These are phyloP conservation scores for Pestalotiopsis sp. DNA, from an alignment of 2,329 filamentous ascomycete species.

Conservation along the genomic window DNA sequence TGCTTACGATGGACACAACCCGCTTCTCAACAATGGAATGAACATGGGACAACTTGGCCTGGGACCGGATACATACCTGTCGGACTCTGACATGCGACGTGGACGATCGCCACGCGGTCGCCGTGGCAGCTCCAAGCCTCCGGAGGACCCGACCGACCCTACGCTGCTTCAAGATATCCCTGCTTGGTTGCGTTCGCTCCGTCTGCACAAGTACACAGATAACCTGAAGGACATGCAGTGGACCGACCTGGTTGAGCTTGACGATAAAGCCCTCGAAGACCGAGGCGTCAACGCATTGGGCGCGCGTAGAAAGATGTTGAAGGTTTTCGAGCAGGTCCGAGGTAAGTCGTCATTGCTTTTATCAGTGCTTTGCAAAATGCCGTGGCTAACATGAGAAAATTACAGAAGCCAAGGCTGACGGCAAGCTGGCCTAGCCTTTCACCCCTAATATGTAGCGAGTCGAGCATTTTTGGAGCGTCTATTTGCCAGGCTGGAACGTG, in stretches of 20 bases:
- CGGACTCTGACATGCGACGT: slow-evolving; percentile 88
- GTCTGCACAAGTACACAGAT: slow-evolving; percentile 98
- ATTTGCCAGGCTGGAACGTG: slow-evolving; percentile 11
- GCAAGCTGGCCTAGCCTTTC: slow-evolving; percentile 60
- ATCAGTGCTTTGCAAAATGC: background rate
- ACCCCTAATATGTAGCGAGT: slow-evolving; percentile 19
- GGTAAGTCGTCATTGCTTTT: slow-evolving; percentile 46
- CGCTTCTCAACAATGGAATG: slow-evolving; percentile 66
- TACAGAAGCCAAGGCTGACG: slow-evolving; percentile 72
- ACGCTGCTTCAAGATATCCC: slow-evolving; percentile 92
- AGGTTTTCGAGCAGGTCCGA: slow-evolving; percentile 97
- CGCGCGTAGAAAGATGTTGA: slow-evolving; percentile 95
- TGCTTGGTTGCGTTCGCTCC: slow-evolving; percentile 90
- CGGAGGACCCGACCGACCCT: slow-evolving; percentile 94
- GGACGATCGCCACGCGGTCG: slow-evolving; percentile 91
- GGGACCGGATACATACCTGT: slow-evolving; percentile 82
- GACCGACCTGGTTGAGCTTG: slow-evolving; percentile 88
- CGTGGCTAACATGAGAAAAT: slow-evolving; percentile 27
- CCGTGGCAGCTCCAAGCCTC: slow-evolving; percentile 93
- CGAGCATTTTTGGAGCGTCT: slow-evolving; percentile 12
- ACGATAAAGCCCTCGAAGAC: slow-evolving; percentile 90
- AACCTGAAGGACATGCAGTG: slow-evolving; percentile 97
- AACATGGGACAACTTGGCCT: slow-evolving; percentile 70
- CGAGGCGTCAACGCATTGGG: slow-evolving; percentile 94
- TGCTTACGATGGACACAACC: slow-evolving; percentile 77